Conservation (phyloP, 768 basidiomycete species). For the Solioccasus polychromus region DNA sequence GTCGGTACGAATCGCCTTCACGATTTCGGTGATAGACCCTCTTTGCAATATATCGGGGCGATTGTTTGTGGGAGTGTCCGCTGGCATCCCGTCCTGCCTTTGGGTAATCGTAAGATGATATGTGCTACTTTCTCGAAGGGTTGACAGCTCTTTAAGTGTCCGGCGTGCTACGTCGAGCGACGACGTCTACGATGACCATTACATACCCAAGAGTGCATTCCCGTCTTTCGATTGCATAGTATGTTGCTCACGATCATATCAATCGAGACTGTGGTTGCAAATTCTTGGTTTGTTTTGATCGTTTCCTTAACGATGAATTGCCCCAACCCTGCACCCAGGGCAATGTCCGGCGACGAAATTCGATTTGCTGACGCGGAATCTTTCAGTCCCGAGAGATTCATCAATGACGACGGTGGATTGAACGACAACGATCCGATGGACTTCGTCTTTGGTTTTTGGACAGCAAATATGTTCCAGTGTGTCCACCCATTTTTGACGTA, state of each 20-base stretch:
- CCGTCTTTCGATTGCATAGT: too few species aligned
- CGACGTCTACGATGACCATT: conserved; percentile 32
- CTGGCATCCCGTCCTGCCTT: conserved; percentile 1
- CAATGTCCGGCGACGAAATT: conserved; percentile 11
- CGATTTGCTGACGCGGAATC: conserved; percentile 10
- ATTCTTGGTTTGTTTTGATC: conserved; percentile 6
- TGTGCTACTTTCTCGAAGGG: too few species aligned
- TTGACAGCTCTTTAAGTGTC: background rate
- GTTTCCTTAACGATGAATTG: background rate
- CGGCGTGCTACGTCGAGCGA: conserved; percentile 17
- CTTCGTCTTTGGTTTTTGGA: conserved; percentile 16
- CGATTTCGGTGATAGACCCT: background rate
- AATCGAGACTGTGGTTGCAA: conserved; percentile 12
- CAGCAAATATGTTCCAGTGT: conserved; percentile 6
- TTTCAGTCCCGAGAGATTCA: conserved; percentile 10
- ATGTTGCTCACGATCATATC: too few species aligned
- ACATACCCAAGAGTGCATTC: conserved; percentile 29
- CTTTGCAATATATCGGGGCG: conserved; percentile 1
- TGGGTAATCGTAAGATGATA: too few species aligned
- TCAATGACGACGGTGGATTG: conserved; percentile 5
- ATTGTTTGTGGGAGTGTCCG: conserved; percentile 1
- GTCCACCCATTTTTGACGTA: background rate
- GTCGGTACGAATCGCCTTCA: background rate
- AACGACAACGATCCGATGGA: conserved; percentile 6
- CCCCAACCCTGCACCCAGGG: background rate